Evolutionary conservation across 73 alveolate species (phyloP).

Genomic region (Uronychia binucleata): DNA sequence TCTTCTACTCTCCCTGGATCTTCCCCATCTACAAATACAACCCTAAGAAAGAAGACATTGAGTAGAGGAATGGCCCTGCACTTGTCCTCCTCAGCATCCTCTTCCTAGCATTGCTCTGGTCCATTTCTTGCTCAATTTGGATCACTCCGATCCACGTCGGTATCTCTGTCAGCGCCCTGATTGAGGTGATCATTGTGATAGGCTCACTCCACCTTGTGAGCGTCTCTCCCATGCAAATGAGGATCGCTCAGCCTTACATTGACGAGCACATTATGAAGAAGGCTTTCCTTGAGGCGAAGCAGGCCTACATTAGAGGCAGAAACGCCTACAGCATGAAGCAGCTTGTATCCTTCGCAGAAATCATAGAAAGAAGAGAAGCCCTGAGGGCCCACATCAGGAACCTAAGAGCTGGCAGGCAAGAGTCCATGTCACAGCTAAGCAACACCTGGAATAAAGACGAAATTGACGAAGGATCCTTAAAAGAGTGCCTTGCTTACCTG

Average conservation of each 20-base stretch:
- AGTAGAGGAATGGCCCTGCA: conserved; percentile 40
- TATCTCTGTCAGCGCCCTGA: conserved; percentile 46
- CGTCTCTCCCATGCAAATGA: conserved; percentile 51
- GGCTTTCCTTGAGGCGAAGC: conserved; percentile 75
- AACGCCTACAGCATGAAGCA: not conserved
- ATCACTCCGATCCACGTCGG: conserved; percentile 67
- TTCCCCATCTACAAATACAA: conserved; percentile 77
- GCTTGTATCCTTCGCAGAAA: conserved; percentile 18
- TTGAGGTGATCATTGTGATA: conserved; percentile 54
- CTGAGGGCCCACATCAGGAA: conserved; percentile 28
- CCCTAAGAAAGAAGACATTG: conserved; percentile 63
- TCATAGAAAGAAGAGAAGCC: conserved; percentile 35
- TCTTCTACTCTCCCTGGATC: conserved; percentile 75
- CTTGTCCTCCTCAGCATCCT: conserved; percentile 2
- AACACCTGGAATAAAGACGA: conserved; percentile 33
- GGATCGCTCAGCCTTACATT: conserved; percentile 38
- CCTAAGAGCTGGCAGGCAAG: conserved; percentile 21
- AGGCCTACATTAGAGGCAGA: conserved; percentile 37
- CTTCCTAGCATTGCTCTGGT: conserved; percentile 31
- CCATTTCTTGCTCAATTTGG: conserved; percentile 67
- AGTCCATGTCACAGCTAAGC: too few relatives aligned
- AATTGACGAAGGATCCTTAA: conserved; percentile 12
- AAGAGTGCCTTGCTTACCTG: conserved; percentile 33
- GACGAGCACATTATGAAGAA: conserved; percentile 54
- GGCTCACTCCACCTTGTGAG: conserved; percentile 42